phyloP scores from a whole-genome alignment of 2,329 filamentous ascomycete genomes.

The Helicocarpus griseus region DNA sequence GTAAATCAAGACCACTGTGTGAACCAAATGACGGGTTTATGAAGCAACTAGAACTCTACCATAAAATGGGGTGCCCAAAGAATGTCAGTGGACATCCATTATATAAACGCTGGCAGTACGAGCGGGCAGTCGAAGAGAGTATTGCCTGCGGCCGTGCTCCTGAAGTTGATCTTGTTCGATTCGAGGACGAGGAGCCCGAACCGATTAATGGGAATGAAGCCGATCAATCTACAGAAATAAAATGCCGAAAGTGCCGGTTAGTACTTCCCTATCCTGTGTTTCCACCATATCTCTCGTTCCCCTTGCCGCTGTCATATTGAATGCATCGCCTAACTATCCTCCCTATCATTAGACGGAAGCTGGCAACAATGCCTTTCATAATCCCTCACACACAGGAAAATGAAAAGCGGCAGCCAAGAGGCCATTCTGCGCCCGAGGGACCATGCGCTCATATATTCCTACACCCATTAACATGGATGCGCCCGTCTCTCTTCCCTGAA shows the following conservation, averaged over 20 bases:
- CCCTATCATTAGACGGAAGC: conserved; percentile 44
- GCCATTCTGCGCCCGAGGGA: conserved; percentile 15
- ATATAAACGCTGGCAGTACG: conserved; percentile 73
- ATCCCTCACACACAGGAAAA: conserved; percentile 45
- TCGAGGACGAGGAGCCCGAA: conserved; percentile 46
- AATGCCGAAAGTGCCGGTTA: conserved; percentile 84
- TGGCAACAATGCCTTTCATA: conserved; percentile 60
- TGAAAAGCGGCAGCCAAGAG: conserved; percentile 18
- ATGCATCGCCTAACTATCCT: not conserved
- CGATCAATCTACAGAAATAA: conserved; percentile 47
- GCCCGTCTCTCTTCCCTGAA: conserved; percentile 53
- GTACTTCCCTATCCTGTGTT: conserved; percentile 23
- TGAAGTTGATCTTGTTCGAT: conserved; percentile 63
- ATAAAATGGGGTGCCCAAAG: conserved; percentile 71
- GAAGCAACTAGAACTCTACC: conserved; percentile 76
- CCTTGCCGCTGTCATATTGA: not conserved
- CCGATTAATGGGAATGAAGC: conserved; percentile 13
- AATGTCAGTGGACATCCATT: conserved; percentile 58
- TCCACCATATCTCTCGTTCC: conserved; percentile 3
- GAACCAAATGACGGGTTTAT: conserved; percentile 91
- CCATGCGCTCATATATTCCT: conserved; percentile 80
- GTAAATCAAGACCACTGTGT: conserved; percentile 61
- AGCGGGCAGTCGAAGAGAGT: conserved; percentile 55
- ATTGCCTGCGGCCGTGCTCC: conserved; percentile 71
- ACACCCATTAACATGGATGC: conserved; percentile 94